These are phyloP conservation scores for Neurospora pannonica DNA, from an alignment of 495 filamentous ascomycete species.

Conservation along the genomic window DNA sequence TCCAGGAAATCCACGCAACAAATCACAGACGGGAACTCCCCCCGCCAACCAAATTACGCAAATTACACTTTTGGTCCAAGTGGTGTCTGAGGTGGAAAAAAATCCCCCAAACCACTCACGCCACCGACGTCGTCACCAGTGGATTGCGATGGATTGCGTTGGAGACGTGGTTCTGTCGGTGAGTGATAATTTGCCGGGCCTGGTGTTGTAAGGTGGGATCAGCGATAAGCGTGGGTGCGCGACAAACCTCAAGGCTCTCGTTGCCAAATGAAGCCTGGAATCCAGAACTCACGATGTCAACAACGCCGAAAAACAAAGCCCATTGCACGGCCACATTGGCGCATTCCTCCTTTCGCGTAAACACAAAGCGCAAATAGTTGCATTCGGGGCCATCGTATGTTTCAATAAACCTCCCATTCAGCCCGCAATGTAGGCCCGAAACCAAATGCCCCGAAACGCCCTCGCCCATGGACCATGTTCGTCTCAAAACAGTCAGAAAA, in stretches of 20 bases:
- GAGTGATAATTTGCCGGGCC: not conserved
- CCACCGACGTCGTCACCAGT: not conserved
- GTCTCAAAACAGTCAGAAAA: not conserved
- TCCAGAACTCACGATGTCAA: not conserved
- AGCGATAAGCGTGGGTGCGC: not conserved
- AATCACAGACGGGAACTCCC: not conserved
- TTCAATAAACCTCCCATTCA: not conserved
- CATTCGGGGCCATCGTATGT: not conserved
- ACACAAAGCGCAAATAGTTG: not conserved
- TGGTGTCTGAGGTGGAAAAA: not conserved
- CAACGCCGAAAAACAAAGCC: not conserved
- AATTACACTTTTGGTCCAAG: not conserved
- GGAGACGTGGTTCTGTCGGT: not conserved
- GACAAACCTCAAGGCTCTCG: not conserved
- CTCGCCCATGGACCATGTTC: not conserved
- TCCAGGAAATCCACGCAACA: not conserved
- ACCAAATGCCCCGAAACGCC: not conserved
- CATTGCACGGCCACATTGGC: not conserved
- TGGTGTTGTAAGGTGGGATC: not conserved
- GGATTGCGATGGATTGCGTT: not conserved
- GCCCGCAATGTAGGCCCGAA: not conserved
- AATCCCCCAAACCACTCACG: not conserved
- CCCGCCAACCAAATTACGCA: not conserved
- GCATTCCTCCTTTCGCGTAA: not conserved
- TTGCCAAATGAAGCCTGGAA: not conserved